Evolutionary conservation across 2,329 filamentous ascomycete species (phyloP).

Genomic region (Botrytis sinoallii): DNA sequence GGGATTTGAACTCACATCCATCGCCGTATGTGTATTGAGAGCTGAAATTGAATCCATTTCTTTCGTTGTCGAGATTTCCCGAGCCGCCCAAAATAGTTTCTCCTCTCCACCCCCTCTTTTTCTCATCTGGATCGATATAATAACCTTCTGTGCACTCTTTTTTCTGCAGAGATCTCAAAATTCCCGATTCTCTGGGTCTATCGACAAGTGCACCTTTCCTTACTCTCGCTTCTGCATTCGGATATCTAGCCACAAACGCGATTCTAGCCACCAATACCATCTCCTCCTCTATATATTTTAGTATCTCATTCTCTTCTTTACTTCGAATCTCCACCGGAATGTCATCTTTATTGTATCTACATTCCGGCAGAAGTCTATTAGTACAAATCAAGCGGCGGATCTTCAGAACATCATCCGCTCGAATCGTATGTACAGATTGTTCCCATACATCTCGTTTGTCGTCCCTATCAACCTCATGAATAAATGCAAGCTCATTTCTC

Average conservation of each 20-base stretch:
- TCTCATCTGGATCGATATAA: background rate
- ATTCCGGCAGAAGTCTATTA: conserved; percentile 48
- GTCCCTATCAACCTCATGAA: conserved; percentile 38
- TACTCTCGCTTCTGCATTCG: background rate
- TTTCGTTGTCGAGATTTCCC: background rate
- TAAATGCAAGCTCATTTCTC: conserved; percentile 47
- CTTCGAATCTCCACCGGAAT: conserved; percentile 9
- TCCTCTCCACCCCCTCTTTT: conserved; percentile 18
- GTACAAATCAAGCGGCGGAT: conserved; percentile 50
- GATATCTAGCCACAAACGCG: conserved; percentile 10
- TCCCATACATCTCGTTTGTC: conserved; percentile 36
- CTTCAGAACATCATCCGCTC: conserved; percentile 39
- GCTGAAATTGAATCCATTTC: background rate
- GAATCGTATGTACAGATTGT: conserved; percentile 45
- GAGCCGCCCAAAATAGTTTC: conserved; percentile 21
- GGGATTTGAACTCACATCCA: conserved; percentile 23
- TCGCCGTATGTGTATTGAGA: conserved; percentile 27
- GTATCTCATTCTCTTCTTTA: background rate
- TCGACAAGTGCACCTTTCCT: background rate
- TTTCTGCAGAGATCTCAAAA: background rate
- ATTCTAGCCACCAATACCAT: conserved; percentile 19
- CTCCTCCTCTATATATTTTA: conserved; percentile 8
- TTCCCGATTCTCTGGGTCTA: background rate
- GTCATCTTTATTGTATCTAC: conserved; percentile 20
- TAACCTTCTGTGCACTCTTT: background rate